These are phyloP conservation scores for Suillus sp. DNA, from an alignment of 768 basidiomycete genomes.

Conservation along the genomic window DNA sequence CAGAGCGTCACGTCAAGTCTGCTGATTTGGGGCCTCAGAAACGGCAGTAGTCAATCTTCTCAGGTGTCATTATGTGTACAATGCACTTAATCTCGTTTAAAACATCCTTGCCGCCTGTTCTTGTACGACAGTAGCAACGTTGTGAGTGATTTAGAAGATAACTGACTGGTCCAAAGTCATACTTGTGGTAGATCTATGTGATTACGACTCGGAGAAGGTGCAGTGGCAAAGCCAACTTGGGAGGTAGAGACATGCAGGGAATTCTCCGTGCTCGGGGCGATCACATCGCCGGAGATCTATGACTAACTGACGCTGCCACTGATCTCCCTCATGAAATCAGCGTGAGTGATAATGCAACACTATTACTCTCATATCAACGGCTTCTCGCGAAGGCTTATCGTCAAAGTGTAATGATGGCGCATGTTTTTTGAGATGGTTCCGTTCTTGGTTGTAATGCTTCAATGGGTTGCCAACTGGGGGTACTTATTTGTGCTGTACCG, in stretches of 20 bases:
- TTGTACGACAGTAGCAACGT: neutral
- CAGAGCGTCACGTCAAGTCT: neutral
- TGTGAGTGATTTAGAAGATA: neutral
- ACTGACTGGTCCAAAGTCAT: neutral
- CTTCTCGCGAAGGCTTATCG: neutral
- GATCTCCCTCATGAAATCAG: neutral
- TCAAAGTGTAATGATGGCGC: neutral
- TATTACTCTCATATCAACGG: neutral
- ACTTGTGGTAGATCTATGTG: neutral
- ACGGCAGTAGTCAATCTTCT: neutral
- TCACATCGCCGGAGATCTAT: slow-evolving; percentile 37
- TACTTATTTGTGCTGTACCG: slow-evolving; percentile 15
- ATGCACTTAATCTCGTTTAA: neutral
- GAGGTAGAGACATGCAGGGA: slow-evolving; percentile 19
- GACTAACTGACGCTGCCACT: slow-evolving; percentile 21
- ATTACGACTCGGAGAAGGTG: neutral
- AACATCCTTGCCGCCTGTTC: neutral
- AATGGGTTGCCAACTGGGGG: neutral
- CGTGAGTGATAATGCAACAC: neutral
- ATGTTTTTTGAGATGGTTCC: neutral
- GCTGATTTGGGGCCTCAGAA: neutral
- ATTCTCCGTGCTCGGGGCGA: slow-evolving; percentile 34
- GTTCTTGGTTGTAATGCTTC: neutral
- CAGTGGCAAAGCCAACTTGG: too few species aligned
- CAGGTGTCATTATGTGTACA: too few species aligned